Evolutionary conservation across 805 yeast genomes (phyloP).

Genomic region (Monosporozyma aquatica): DNA sequence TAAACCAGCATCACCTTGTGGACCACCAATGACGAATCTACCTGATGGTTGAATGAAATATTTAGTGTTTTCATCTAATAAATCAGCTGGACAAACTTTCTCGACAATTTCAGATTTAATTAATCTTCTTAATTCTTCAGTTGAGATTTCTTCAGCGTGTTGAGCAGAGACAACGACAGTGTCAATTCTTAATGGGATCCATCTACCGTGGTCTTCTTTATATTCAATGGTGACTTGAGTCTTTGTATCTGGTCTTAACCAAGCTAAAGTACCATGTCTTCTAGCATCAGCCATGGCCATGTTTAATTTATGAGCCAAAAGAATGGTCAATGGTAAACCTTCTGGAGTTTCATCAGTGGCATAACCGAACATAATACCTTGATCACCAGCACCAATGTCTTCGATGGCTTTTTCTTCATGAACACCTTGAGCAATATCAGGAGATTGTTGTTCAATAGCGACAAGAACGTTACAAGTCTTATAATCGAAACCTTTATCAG

Average conservation of each 20-base stretch:
- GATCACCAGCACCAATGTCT: constrained; percentile 99
- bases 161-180: constrained; percentile 96
- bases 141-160: constrained; percentile 92
- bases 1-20: constrained; percentile 99
- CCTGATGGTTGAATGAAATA: constrained; percentile 99
- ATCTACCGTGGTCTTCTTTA: constrained; percentile 89
- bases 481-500: constrained; percentile 96
- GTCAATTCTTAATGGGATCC: constrained; percentile 92
- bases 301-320: constrained; percentile 92
- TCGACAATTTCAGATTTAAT: constrained; percentile 72
- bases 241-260: constrained; percentile 99
- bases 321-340: constrained; percentile 87
- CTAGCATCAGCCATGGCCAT: constrained; percentile 95
- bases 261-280: constrained; percentile 85
- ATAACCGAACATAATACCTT: constrained; percentile 99
- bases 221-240: constrained; percentile 99
- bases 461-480: constrained; percentile 98
- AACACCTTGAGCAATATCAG: constrained; percentile 98
- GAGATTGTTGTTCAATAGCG: constrained; percentile 98
- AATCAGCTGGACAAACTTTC: constrained; percentile 84
- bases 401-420: constrained; percentile 93
- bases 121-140: constrained; percentile 81
- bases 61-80: constrained; percentile 88
- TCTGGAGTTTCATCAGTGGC: constrained; percentile 99
- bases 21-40: constrained; percentile 99